Conservation (phyloP, 1,139 yeast species). For the Geotrichum cucujoidarum region DNA sequence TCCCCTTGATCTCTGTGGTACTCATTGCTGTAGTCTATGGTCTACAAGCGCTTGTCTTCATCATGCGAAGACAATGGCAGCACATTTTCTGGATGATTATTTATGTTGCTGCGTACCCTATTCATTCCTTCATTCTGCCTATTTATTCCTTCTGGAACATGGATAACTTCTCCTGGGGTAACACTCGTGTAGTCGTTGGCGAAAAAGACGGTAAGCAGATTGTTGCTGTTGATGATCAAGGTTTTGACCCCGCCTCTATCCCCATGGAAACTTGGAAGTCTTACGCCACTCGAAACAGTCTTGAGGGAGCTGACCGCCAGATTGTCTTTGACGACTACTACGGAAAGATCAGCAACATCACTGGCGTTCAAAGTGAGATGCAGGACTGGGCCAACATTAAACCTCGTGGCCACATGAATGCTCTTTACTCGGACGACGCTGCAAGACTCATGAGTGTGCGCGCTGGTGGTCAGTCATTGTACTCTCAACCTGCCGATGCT, state of each 20-base stretch:
- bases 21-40: conserved; percentile 42
- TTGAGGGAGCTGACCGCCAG: conserved; percentile 37
- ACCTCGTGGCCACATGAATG: conserved; percentile 20
- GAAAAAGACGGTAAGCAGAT: conserved; percentile 40
- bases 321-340: conserved; percentile 19
- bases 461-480: conserved; percentile 7
- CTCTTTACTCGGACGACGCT: conserved; percentile 15
- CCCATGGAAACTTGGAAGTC: conserved; percentile 38
- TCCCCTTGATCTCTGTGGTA: conserved; percentile 40
- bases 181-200: conserved; percentile 42
- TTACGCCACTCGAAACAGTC: conserved; percentile 35
- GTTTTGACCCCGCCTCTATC: conserved; percentile 23
- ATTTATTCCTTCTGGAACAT: conserved; percentile 43
- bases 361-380: conserved; percentile 19
- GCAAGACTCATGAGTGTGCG: conserved; percentile 8
- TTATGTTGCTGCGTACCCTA: conserved; percentile 40
- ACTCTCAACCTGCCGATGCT: conserved; percentile 1
- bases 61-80: conserved; percentile 41
- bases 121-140: conserved; percentile 40
- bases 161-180: conserved; percentile 46
- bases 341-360: conserved; percentile 16
- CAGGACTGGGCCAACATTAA: conserved; percentile 16
- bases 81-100: conserved; percentile 45
- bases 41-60: conserved; percentile 39
- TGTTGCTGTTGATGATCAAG: conserved; percentile 38